Evolutionary conservation across 2,329 filamentous ascomycete genomes (phyloP).

Genomic region (Daldinia sp.): DNA sequence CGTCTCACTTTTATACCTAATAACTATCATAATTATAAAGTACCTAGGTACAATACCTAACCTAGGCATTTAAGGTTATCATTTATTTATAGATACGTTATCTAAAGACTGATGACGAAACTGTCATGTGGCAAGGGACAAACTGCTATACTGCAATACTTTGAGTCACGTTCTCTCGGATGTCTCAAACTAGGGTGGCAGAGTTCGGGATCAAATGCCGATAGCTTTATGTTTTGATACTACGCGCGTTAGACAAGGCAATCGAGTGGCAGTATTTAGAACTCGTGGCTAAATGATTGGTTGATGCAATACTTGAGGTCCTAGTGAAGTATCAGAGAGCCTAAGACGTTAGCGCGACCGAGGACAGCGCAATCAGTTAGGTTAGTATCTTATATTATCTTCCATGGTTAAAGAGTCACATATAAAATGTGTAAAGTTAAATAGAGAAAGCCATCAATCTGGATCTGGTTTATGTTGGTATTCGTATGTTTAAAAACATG

Average conservation of each 20-base stretch:
- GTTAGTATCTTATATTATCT: not conserved
- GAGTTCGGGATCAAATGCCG: constrained; percentile 18
- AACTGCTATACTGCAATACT: not conserved
- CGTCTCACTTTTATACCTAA: too few relatives aligned
- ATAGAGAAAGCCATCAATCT: not conserved
- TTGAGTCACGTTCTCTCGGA: not conserved
- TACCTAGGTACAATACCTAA: too few relatives aligned
- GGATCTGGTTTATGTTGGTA: too few relatives aligned
- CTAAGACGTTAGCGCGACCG: not conserved
- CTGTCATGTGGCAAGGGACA: not conserved
- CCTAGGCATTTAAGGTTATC: too few relatives aligned
- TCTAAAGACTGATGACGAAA: too few relatives aligned
- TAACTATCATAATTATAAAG: too few relatives aligned
- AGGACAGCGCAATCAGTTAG: not conserved
- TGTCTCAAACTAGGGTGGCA: not conserved
- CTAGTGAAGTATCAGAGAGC: not conserved
- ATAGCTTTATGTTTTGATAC: not conserved
- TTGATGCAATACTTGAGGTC: constrained; percentile 11
- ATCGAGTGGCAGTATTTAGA: constrained; percentile 17
- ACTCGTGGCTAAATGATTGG: constrained; percentile 38
- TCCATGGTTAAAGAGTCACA: not conserved
- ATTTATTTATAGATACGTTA: too few relatives aligned
- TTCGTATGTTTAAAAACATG: too few relatives aligned
- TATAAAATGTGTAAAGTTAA: not conserved
- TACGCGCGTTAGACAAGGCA: constrained; percentile 11